Evolutionary conservation across 345 rosid genomes (phyloP), one percentile per base, ranked within the genome.

Genomic region (Hirschfeldia incana): DNA sequence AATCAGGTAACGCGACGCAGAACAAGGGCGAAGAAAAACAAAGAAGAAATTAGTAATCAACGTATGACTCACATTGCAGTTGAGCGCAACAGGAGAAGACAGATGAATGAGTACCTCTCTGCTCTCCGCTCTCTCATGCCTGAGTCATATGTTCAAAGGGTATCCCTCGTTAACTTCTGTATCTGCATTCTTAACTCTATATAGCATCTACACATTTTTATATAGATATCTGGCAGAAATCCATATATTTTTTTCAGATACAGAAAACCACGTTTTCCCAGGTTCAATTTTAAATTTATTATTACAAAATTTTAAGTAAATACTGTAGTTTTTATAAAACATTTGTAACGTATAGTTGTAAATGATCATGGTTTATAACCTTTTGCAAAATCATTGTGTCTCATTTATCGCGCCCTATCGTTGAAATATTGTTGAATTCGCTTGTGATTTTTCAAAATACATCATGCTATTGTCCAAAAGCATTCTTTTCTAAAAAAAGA

Each of bases 61-160:
- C 92, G 98, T 83, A 92, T 90, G 96, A 88, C 94, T 69, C 98
- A 94, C 92, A 94, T 94, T 91, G 93, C 98, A 4, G 98, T 94
- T 2, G 98, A 94, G 84, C 90, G 98, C n/a, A 94, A 94, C 69
- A 76, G 98, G 34, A 85, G 98, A 72, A 94, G 89, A 85, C 94
- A 90, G 66, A 94, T 92, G 98, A 94, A 94, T 75, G 95, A 91
- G 69, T 87, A 94, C 15, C 94, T 94, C 82, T 81, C 97, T 4
- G 72, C 82, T 59, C 92, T 94, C 4, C 90, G 94, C 12, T 89
- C 97, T 62, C 73, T 94, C 57, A 94, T 94, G 98, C 98, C 98
- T 7, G 88, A 87, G 12, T 88, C 95, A 10, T 92, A 92, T 65
- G 93, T 90, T 57, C 95, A 89, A 74, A 87, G 94, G 95, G 98